A percentile compares a stretch with the other conserved stretches of the same genome.
These are phyloP conservation scores for Hygrophorus russula DNA, from an alignment of 768 basidiomycete species.

Conservation along the genomic window DNA sequence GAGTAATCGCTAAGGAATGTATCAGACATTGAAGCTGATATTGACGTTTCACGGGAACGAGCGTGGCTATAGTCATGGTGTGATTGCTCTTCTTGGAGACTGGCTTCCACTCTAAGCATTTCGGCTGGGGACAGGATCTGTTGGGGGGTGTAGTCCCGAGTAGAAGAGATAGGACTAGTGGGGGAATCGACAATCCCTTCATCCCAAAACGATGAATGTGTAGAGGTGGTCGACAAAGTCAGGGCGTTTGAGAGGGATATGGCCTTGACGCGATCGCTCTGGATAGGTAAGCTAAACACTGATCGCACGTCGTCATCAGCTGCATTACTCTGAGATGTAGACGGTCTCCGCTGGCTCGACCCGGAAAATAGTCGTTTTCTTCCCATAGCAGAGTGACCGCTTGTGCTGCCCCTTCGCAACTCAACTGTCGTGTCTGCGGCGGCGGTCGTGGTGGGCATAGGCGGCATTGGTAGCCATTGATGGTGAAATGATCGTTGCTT, in stretches of 20 bases:
- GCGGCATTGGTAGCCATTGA: slow-evolving; percentile 31
- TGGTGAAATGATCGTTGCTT: slow-evolving; percentile 55
- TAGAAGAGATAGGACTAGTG: slow-evolving; percentile 11
- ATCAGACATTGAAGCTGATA: slow-evolving; percentile 28
- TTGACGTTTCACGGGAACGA: slow-evolving; percentile 24
- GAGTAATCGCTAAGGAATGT: slow-evolving; percentile 20
- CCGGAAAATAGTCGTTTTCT: slow-evolving; percentile 58
- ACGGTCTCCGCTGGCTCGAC: slow-evolving; percentile 39
- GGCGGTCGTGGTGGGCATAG: background rate
- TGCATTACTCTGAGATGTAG: slow-evolving; percentile 31
- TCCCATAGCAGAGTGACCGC: slow-evolving; percentile 15
- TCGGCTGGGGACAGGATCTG: slow-evolving; percentile 61
- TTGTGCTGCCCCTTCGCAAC: slow-evolving; percentile 17
- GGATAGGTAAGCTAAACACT: slow-evolving; percentile 39
- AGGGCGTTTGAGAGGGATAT: slow-evolving; percentile 12
- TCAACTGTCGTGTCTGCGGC: background rate
- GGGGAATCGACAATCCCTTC: slow-evolving; percentile 26
- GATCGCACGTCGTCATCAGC: slow-evolving; percentile 46
- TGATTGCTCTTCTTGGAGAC: slow-evolving; percentile 21
- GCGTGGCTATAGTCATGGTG: slow-evolving; percentile 10
- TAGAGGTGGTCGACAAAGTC: slow-evolving; percentile 14
- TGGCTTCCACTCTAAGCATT: slow-evolving; percentile 48
- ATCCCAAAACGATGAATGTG: slow-evolving; percentile 36
- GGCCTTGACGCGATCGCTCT: slow-evolving; percentile 22
- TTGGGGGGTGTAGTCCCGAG: slow-evolving; percentile 44